Conservation (phyloP, 805 yeast genomes). For the Metschnikowia koreensis region DNA sequence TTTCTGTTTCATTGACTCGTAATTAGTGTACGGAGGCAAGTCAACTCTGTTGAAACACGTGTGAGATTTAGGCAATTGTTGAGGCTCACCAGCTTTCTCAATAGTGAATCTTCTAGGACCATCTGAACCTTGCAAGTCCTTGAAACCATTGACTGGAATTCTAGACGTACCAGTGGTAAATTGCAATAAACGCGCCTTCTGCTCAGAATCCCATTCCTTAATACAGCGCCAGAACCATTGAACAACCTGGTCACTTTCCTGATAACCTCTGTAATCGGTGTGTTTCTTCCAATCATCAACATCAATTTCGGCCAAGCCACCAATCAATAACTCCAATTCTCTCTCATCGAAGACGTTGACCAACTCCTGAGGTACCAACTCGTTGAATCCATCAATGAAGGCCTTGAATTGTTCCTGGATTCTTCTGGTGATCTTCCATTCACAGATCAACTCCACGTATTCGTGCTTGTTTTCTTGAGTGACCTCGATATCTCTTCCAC, state of each 20-base stretch:
- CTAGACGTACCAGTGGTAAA: conserved; percentile 99
- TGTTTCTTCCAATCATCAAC: conserved; percentile 99
- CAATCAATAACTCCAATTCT: conserved; percentile 92
- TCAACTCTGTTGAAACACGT: conserved; percentile 99
- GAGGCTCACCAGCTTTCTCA: conserved; percentile 94
- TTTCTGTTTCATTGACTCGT: conserved; percentile 82
- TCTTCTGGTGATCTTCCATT: conserved; percentile 92
- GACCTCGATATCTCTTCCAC: conserved; percentile 86
- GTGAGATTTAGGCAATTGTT: conserved; percentile 94
- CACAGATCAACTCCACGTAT: conserved; percentile 90
- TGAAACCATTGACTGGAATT: conserved; percentile 98
- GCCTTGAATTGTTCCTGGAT: conserved; percentile 96
- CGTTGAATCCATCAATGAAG: conserved; percentile 95
- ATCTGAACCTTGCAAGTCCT: conserved; percentile 97
- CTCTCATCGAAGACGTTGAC: conserved; percentile 97
- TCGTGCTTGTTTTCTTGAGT: conserved; percentile 87
- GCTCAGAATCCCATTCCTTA: conserved; percentile 93
- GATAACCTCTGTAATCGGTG: conserved; percentile 97
- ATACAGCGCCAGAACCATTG: conserved; percentile 99
- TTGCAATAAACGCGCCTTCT: conserved; percentile 90
- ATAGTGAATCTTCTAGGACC: conserved; percentile 99
- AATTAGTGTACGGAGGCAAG: conserved; percentile 88
- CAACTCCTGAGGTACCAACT: conserved; percentile 92
- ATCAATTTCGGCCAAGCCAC: conserved; percentile 97
- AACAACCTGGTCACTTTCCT: conserved; percentile 91